Base-by-base conservation (phyloP, 2,329 filamentous ascomycete genomes). In the Penicillium sp. region DNA sequence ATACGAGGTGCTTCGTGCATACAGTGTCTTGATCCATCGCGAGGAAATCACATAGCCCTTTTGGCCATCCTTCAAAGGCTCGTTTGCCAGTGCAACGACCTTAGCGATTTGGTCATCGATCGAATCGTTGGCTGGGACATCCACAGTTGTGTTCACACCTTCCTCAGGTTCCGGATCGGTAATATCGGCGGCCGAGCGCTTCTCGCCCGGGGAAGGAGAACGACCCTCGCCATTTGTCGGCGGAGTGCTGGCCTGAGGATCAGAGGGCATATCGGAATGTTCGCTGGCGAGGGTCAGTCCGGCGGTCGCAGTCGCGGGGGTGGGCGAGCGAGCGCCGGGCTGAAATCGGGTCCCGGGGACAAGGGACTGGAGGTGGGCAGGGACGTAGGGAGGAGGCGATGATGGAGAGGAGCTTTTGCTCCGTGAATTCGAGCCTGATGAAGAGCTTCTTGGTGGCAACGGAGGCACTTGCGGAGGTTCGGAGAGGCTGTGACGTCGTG, bases 1-100 rank as follows among this genome's bases (percentile, higher is more conserved):
- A 54, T 82, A 77, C 58, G 84, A 84, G 8, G 84, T 82, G 51
- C 85, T 85, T 57, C 90, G 82, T 25, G 89, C 84, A 60, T 89
- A 80, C 2, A 95, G 91, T 60, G 86, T 85, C 58, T 84, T 82
- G 37, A 97, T 82, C 95, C 95, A 98, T 60, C 83, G 82, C 53
- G 83, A 85, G 1, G 93, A 96, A 4, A 98, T 85, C 20, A 96
- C 77, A 68, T 88, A 96, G 14, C 89, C 90, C 56, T 86, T 83
- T 59, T 90, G 85, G n/a, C 88, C 88, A 62, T 93, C 90, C 59
- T 86, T 77, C n/a, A 88, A 74, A 7, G 84, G 82, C 49, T 83
- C 80, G 38, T 74, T 68, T 71, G 74, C 66, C 28, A 93, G 77
- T 35, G 82, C 82, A 68, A 86, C 84, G 53, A 97, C 91, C 39